Base-by-base conservation (phyloP, 208 protist genomes). In the Chromosphaera perkinsii region DNA sequence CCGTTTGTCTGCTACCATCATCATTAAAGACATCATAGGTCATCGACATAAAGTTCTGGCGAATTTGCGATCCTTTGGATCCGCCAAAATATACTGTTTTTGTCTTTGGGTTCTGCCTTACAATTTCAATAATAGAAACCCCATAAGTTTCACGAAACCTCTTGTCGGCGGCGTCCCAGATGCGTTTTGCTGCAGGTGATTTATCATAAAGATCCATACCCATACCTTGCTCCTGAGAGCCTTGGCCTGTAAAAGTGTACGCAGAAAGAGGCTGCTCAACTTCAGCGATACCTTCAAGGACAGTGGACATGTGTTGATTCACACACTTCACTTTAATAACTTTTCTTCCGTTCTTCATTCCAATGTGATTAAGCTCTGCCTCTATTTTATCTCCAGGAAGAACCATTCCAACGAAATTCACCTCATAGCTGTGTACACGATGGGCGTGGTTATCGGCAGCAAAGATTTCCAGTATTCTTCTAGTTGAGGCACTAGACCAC, bases 181-280 rank as follows among this genome's bases (percentile, higher is more conserved):
- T 57, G 12, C 39, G 14, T 29, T 78, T 59, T 7, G 77, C 83
- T 24, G 76, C 65, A 12, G 73, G 37, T 12, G 66, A 83, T 0
- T 45, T 65, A 12, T 26, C 60, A 64, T 90, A 89, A 26, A 86
- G 73, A 55, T 89, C 85, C 82, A 89, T 89, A 48, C 85, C 85
- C 83, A 89, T 89, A 24, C 81, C 82, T 14, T 51, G 27, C 32
- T 54, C 58, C 24, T 69, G 51, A 27, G 67, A 75, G 17, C 80
- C 84, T 62, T 89, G 85, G n/a, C 85, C 85, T 1, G 85, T 89
- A 66, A 89, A 89, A 14, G 90, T 59, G 60, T 84, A 89, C 17
- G 78, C 80, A 0, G 83, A 82, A 17, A 29, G 22, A 3, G 76
- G 69, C 48, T 80, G 71, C 42, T 72, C 66, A 9, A 88, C 61